Evolutionary conservation across 2,329 filamentous ascomycete genomes (phyloP).

Genomic region (Fusarium sp.): DNA sequence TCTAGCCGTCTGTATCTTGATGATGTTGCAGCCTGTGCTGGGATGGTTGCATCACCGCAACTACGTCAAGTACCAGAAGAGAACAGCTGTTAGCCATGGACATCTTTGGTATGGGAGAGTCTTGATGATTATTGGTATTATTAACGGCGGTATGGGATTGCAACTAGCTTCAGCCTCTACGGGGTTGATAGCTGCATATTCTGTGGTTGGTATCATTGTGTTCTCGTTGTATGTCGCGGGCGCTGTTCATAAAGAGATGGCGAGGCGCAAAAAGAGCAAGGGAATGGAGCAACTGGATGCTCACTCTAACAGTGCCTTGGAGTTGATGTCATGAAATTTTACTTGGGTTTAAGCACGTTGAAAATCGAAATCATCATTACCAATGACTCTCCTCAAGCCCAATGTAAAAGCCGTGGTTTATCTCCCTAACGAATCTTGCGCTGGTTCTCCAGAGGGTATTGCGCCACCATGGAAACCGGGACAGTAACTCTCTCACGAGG

Average conservation of each 20-base stretch:
- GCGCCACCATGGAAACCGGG: not conserved
- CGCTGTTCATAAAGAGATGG: not conserved
- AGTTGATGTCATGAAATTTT: not conserved
- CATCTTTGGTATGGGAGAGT: slow-evolving; percentile 73
- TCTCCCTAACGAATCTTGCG: not conserved
- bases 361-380: not conserved
- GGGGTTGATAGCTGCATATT: not conserved
- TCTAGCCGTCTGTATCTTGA: slow-evolving; percentile 62
- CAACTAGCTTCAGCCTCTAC: slow-evolving; percentile 55
- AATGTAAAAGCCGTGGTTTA: not conserved
- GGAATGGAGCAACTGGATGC: not conserved
- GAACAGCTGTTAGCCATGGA: slow-evolving; percentile 63
- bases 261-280: not conserved
- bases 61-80: slow-evolving; percentile 58
- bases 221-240: not conserved
- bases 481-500: slow-evolving; percentile 7
- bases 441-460: not conserved
- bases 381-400: not conserved
- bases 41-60: slow-evolving; percentile 68
- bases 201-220: not conserved
- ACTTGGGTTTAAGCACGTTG: not conserved
- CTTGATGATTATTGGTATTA: slow-evolving; percentile 66
- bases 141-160: slow-evolving; percentile 73
- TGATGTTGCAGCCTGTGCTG: slow-evolving; percentile 68
- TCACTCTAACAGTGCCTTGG: not conserved